Evolutionary conservation across 192 early-diverging fungal genomes (phyloP).

Genomic region (Entophlyctis luteolus): DNA sequence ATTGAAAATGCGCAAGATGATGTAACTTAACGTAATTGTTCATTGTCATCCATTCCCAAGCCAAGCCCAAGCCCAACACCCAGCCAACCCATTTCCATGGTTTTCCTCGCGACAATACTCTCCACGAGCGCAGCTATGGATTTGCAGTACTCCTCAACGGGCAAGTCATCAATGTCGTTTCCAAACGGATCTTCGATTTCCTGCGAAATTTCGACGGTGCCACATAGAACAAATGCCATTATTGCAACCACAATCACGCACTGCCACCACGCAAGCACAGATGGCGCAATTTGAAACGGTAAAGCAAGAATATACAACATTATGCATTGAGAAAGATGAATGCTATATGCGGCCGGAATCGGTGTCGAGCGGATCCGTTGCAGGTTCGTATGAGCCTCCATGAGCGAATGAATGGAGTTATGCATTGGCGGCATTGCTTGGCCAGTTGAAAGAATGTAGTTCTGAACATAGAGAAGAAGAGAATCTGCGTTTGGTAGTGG

Average conservation of each 20-base stretch:
- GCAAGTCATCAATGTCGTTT: not conserved
- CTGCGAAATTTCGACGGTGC: slow-evolving; percentile 75
- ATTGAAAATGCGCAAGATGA: too few relatives aligned
- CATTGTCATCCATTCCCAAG: too few relatives aligned
- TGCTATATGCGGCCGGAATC: slow-evolving; percentile 64
- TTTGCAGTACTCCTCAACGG: not conserved
- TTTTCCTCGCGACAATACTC: too few relatives aligned
- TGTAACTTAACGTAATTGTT: too few relatives aligned
- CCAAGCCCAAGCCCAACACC: too few relatives aligned
- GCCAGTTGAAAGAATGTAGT: too few relatives aligned
- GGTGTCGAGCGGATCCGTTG: not conserved
- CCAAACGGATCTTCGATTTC: slow-evolving; percentile 92
- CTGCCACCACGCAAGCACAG: slow-evolving; percentile 31
- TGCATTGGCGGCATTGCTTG: too few relatives aligned
- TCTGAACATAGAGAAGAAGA: too few relatives aligned
- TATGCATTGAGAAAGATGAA: slow-evolving; percentile 78
- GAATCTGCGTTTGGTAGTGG: too few relatives aligned
- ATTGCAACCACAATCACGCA: slow-evolving; percentile 64
- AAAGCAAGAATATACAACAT: slow-evolving; percentile 68
- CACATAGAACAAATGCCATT: slow-evolving; percentile 68
- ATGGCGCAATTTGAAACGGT: slow-evolving; percentile 73
- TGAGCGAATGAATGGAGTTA: too few relatives aligned
- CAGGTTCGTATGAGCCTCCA: not conserved
- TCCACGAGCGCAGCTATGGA: too few relatives aligned
- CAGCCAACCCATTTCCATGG: not conserved